Conservation (phyloP, 305 asterid genomes). For the Nicotiana rustica region DNA sequence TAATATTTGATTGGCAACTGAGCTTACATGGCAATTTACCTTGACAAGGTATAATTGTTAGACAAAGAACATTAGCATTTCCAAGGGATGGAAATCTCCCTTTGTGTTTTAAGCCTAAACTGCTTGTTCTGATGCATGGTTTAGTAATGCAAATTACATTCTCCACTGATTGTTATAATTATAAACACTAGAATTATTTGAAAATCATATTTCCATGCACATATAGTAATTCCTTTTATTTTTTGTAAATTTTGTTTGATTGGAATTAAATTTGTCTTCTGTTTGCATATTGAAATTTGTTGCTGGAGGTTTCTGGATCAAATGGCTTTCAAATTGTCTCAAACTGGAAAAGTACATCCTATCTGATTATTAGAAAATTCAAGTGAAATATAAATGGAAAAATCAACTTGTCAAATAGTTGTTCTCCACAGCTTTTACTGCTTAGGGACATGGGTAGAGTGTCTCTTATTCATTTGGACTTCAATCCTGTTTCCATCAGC, state of each 20-base stretch:
- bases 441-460: neutral
- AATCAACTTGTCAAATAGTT: constrained; percentile 10
- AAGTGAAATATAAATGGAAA: constrained; percentile 3
- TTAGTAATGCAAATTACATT: constrained; percentile 25
- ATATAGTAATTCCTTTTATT: neutral
- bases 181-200: constrained; percentile 13
- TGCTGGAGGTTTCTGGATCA: neutral
- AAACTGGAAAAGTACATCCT: neutral
- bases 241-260: neutral
- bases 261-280: neutral
- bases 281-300: neutral
- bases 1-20: neutral
- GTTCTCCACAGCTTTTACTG: neutral
- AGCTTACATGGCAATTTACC: neutral
- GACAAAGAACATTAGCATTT: neutral
- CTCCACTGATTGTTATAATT: neutral
- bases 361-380: constrained; percentile 10
- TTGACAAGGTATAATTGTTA: neutral
- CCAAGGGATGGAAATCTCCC: neutral
- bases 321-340: neutral
- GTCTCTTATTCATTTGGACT: neutral
- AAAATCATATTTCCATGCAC: neutral
- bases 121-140: neutral
- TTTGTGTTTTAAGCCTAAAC: constrained; percentile 16
- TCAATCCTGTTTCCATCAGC: constrained; percentile 19